Conservation (phyloP, 2,329 filamentous ascomycete species). For the Colletotrichum limetticola region DNA sequence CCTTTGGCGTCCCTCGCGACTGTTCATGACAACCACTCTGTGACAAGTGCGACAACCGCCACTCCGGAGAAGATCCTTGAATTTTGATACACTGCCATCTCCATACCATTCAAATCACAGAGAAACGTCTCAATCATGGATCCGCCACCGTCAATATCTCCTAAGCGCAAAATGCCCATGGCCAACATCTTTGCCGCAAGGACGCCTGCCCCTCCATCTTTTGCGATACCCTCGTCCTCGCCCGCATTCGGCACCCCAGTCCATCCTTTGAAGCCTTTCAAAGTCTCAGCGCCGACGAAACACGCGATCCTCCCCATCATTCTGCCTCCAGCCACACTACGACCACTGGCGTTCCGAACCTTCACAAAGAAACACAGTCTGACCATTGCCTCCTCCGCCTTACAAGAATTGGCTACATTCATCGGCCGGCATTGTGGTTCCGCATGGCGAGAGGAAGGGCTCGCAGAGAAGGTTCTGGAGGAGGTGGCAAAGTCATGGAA, state of each 20-base stretch:
- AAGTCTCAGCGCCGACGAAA: conserved; percentile 58
- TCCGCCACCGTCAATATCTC: conserved; percentile 33
- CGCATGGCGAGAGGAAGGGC: conserved; percentile 94
- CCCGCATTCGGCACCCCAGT: conserved; percentile 90
- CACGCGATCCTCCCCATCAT: conserved; percentile 84
- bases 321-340: conserved; percentile 85
- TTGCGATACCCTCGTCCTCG: conserved; percentile 85
- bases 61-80: not conserved
- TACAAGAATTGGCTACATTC: conserved; percentile 87
- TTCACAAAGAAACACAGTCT: conserved; percentile 98
- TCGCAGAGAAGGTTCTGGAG: conserved; percentile 92
- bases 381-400: conserved; percentile 86
- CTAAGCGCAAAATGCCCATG: conserved; percentile 40
- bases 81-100: not conserved
- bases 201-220: conserved; percentile 52
- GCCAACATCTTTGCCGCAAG: conserved; percentile 53
- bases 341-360: conserved; percentile 91
- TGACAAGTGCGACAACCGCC: not conserved
- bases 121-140: conserved; percentile 45
- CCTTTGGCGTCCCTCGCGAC: conserved; percentile 4
- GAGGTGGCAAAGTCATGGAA: conserved; percentile 95
- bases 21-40: not conserved
- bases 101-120: not conserved
- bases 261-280: conserved; percentile 78
- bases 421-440: conserved; percentile 94